A percentile compares a stretch with the other conserved stretches of the same genome.
phyloP scores from a whole-genome alignment of 164 flowering plant species.

The Kingdonia uniflora region DNA sequence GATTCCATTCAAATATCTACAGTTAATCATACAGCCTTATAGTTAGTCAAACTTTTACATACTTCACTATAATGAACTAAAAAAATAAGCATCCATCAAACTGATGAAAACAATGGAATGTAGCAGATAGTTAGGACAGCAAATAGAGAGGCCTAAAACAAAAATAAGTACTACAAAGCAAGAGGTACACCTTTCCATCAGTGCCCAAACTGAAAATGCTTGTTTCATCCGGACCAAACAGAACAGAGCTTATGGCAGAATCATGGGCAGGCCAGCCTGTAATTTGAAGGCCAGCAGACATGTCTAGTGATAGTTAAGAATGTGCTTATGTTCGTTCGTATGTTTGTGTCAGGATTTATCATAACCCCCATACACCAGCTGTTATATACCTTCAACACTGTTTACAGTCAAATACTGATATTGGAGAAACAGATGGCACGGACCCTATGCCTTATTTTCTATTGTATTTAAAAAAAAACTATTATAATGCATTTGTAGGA shows the following conservation, averaged over 20 bases:
- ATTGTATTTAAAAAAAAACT: too few species aligned
- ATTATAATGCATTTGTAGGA: too few species aligned
- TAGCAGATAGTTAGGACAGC: neutral
- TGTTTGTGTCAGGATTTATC: too few species aligned
- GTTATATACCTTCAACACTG: too few species aligned
- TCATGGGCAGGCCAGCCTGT: conserved; percentile 99
- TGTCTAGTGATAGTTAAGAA: conserved; percentile 59
- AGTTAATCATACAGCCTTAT: conserved; percentile 6
- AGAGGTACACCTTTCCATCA: conserved; percentile 74
- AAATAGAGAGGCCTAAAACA: conserved; percentile 1
- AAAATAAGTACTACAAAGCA: neutral
- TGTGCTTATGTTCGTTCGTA: too few species aligned
- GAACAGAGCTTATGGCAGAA: conserved; percentile 76
- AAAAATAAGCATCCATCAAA: too few species aligned
- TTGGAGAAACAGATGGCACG: too few species aligned
- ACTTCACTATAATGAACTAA: neutral
- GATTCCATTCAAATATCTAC: conserved; percentile 94
- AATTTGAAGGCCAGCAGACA: conserved; percentile 91
- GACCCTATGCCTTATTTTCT: too few species aligned
- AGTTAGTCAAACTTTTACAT: conserved; percentile 6
- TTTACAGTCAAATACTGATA: too few species aligned
- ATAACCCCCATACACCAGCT: too few species aligned
- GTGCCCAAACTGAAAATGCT: conserved; percentile 86
- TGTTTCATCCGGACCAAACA: conserved; percentile 90
- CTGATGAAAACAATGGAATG: neutral